phyloP scores from a whole-genome alignment of 495 filamentous ascomycete genomes.

The Coniosporium apollinis region DNA sequence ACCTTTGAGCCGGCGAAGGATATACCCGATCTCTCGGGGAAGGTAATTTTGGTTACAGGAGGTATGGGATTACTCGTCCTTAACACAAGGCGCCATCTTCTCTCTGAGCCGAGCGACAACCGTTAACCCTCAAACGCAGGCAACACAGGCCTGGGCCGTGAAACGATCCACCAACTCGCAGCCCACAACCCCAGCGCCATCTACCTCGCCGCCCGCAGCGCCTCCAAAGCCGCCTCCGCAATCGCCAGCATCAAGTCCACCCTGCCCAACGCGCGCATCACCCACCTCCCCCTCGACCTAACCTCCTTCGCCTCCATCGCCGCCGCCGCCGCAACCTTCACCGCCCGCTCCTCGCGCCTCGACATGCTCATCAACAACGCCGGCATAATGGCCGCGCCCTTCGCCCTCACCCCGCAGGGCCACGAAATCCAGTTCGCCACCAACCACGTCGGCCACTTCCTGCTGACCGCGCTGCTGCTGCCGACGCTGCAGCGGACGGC shows the following conservation, averaged over 20 bases:
- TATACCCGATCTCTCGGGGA: constrained; percentile 12
- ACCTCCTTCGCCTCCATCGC: constrained; percentile 35
- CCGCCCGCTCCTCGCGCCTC: constrained; percentile 27
- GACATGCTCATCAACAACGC: constrained; percentile 51
- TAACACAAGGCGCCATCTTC: not conserved
- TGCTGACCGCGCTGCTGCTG: constrained; percentile 46
- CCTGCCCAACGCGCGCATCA: constrained; percentile 30
- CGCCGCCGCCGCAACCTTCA: constrained; percentile 31
- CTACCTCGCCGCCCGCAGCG: constrained; percentile 44
- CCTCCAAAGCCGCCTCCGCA: constrained; percentile 32
- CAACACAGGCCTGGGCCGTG: constrained; percentile 49
- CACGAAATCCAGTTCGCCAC: constrained; percentile 57
- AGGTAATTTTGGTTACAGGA: constrained; percentile 15
- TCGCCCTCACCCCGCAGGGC: constrained; percentile 37
- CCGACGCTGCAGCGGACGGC: constrained; percentile 38
- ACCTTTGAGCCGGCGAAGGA: constrained; percentile 19
- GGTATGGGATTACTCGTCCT: constrained; percentile 4
- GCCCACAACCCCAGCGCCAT: constrained; percentile 43
- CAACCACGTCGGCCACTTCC: constrained; percentile 53
- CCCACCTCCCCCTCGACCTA: constrained; percentile 34
- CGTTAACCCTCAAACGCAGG: constrained; percentile 17
- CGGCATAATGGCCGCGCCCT: constrained; percentile 42
- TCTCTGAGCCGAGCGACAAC: not conserved
- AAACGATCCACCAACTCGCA: constrained; percentile 43
- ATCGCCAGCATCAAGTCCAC: constrained; percentile 32